Base-by-base conservation (phyloP, 129 eudicot species). In the Artemisia argyi region DNA sequence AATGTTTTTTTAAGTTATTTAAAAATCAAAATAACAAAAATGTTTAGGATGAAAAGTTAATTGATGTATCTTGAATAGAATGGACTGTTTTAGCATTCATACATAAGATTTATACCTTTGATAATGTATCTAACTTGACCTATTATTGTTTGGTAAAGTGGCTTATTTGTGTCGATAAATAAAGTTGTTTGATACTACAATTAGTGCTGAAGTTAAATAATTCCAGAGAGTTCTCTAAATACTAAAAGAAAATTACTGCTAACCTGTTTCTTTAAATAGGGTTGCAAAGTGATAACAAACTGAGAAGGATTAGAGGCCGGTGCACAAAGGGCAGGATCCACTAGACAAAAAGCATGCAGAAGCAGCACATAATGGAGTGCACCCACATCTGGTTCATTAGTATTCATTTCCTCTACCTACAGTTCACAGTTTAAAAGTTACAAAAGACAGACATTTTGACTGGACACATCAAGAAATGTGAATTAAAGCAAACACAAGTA, bases 271-370 rank as follows among this genome's bases (percentile, higher is more conserved):
- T 94, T 94, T 74, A 94, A 74, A 69, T 94, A 94, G 60, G 99
- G 97, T 79, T 90, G 97, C 81, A 94, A 76, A 7, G 99, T 94
- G 78, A 90, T 88, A 66, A 90, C 88, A 81, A 94, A 94, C 84
- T 94, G 99, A 59, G 99, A 88, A 75, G 99, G 99, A 88, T 94
- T 92, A 49, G 99, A 90, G 76, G 97, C 87, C 12, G 99, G 99
- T 63, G 91, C 94, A 86, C 99, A 94, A 52, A 94, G 86, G 73
- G 89, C 78, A 66, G 97, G 96, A 88, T 94, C 99, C 64, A 94
- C 99, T 32, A 81, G 69, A 82, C 99, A 94, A 71, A 94, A 94
- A 78, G 97, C 89, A 84, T 94, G 97, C 79, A 94, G 78, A 57
- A 88, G 94, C 73, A 85, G 81, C 42, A 94, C 83, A 79, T 94